Percentiles rank a stretch among this genome's conserved stretches.
Conservation (phyloP, 2,329 filamentous ascomycete genomes). For the Tolypocladium tundrense region DNA sequence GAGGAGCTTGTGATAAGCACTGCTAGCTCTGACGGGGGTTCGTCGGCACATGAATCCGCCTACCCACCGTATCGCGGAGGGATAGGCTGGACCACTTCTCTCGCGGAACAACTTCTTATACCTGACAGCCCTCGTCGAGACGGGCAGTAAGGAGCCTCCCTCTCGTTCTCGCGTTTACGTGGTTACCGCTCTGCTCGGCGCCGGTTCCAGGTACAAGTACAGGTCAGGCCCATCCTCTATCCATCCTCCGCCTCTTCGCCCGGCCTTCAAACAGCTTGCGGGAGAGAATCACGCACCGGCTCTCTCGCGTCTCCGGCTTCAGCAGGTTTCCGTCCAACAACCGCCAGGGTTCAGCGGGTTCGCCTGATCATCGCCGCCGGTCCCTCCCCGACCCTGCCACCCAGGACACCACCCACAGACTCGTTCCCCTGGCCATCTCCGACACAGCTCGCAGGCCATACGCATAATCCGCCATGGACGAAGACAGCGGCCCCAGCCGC, state of each 20-base stretch:
- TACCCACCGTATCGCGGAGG: not conserved
- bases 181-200: not conserved
- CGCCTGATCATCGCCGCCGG: conserved; percentile 9
- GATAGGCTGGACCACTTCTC: not conserved
- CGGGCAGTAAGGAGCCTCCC: not conserved
- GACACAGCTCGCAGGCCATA: too few species aligned
- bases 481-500: conserved; percentile 41
- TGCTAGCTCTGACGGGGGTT: not conserved
- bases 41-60: not conserved
- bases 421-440: too few species aligned
- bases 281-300: not conserved
- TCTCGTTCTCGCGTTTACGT: not conserved
- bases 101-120: not conserved
- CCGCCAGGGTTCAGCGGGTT: conserved; percentile 13
- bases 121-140: not conserved
- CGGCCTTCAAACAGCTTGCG: not conserved
- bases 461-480: conserved; percentile 33
- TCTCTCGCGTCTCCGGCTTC: conserved; percentile 8
- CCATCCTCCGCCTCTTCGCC: not conserved
- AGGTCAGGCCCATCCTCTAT: not conserved
- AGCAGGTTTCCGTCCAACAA: conserved; percentile 15
- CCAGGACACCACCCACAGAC: not conserved
- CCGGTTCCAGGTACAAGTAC: not conserved
- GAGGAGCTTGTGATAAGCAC: not conserved
- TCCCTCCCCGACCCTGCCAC: not conserved